These are phyloP conservation scores for Ormosia emarginata DNA, from an alignment of 306 rosid species.

Conservation along the genomic window DNA sequence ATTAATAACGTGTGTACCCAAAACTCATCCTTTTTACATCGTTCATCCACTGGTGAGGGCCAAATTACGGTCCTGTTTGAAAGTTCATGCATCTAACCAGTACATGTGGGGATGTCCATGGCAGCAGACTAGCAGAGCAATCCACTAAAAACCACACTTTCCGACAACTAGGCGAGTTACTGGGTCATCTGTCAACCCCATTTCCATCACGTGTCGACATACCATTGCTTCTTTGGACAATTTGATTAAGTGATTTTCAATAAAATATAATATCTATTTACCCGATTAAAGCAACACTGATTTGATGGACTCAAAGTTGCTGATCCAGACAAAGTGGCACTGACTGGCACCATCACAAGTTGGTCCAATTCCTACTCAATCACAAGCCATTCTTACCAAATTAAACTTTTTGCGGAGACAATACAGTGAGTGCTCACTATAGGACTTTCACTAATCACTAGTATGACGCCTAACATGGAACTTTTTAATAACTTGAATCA, in stretches of 20 bases:
- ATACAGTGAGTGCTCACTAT: conserved; percentile 31
- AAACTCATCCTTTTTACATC: neutral
- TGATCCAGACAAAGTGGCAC: conserved; percentile 19
- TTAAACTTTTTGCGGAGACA: conserved; percentile 26
- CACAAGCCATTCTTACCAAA: conserved; percentile 8
- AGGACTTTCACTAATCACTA: neutral
- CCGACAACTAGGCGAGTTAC: neutral
- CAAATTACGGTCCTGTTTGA: conserved; percentile 27
- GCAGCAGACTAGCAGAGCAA: conserved; percentile 12
- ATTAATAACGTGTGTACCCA: neutral
- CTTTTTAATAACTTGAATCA: conserved; percentile 25
- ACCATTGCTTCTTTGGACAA: conserved; percentile 1
- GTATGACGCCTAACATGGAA: neutral
- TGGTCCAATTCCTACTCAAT: conserved; percentile 30
- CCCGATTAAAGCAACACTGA: conserved; percentile 30
- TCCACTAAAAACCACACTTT: conserved; percentile 14
- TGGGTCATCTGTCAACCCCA: neutral
- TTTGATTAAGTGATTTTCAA: neutral
- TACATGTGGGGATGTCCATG: conserved; percentile 7
- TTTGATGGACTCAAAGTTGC: conserved; percentile 44
- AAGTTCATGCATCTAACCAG: conserved; percentile 22
- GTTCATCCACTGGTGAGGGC: neutral
- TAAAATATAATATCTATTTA: conserved; percentile 23
- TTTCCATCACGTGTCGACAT: conserved; percentile 29
- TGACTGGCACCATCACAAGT: conserved; percentile 20